These are phyloP conservation scores for Backusella sp. DNA, from an alignment of 192 early-diverging fungal genomes.

Conservation along the genomic window DNA sequence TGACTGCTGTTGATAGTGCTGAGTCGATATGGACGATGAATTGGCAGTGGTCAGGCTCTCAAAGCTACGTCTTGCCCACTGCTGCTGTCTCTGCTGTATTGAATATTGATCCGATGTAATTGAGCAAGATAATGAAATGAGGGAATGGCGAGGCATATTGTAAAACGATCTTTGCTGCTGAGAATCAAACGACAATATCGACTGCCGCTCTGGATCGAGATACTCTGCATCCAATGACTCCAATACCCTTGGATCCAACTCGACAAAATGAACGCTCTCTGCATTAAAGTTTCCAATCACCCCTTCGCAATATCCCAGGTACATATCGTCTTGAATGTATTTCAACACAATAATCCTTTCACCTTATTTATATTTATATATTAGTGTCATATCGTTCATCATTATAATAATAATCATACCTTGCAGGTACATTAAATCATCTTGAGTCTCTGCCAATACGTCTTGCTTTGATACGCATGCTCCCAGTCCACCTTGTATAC, in stretches of 20 bases:
- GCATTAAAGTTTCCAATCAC: conserved; percentile 53
- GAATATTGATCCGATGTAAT: conserved; percentile 16
- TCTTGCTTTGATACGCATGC: conserved; percentile 44
- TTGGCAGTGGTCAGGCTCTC: conserved; percentile 8
- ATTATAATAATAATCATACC: conserved; percentile 8
- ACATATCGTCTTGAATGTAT: conserved; percentile 7
- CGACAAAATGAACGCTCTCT: conserved; percentile 49
- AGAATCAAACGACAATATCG: neutral
- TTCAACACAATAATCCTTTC: conserved; percentile 41
- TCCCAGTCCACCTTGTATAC: conserved; percentile 38
- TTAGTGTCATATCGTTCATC: neutral
- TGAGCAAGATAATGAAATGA: conserved; percentile 17
- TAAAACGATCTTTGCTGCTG: neutral
- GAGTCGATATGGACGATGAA: conserved; percentile 10
- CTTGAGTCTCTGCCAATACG: conserved; percentile 35
- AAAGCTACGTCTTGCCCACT: conserved; percentile 20
- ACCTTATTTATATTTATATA: conserved; percentile 20
- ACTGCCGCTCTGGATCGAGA: neutral
- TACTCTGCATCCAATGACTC: conserved; percentile 32
- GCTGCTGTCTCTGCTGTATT: neutral
- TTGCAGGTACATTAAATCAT: conserved; percentile 46
- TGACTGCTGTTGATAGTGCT: neutral
- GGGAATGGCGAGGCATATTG: neutral
- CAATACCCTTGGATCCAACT: conserved; percentile 39
- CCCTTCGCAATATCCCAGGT: conserved; percentile 54